Evolutionary conservation across 805 yeast species (phyloP), one percentile per base, ranked within the genome.

Genomic region (Middelhovenomyces tepae): DNA sequence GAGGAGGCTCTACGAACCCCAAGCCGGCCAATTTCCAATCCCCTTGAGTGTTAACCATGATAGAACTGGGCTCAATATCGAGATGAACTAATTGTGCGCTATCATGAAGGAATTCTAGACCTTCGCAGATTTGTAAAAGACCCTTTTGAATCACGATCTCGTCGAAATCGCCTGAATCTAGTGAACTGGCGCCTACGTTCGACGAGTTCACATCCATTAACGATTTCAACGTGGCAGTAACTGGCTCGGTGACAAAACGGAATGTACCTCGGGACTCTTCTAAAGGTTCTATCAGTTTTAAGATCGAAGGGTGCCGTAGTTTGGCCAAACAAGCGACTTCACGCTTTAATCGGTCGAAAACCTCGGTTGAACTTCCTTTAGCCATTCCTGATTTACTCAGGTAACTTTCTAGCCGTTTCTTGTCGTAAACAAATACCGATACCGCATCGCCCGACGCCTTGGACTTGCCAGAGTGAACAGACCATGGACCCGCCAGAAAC

Each of bases 11-110:
- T 4, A 53, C 41, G 31, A 71, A 58, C 32, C 71, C 77, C 38
- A 91, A 67, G 0, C 96, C 96, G 5, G 81, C 70, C 2, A 91
- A 53, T 54, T 89, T 91, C 97, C 98, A 91, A 57, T 91, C 97
- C 4, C 93, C 87, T 35, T 57, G 55, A 10, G 75, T 79, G 44
- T 81, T 87, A 13, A 89, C 70, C 36, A 80, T 71, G 1, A 91
- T 65, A 0, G 94, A 72, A 6, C 70, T 61, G 1, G 98, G 98
- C 42, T 76, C 76, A 21, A 91, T 44, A 43, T 85, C 82, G 43
- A 82, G 54, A 57, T 89, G 95, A 5, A 82, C 78, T 17, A 75
- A 69, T 17, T 76, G 69, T 14, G 93, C 81, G 39, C 73, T 71
- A 35, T 73, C 72, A 52, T 91, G 96, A 27, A 91, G 67, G 49